Evolutionary conservation across 257 asterid genomes (phyloP).

Genomic region (Scutellaria barbata): DNA sequence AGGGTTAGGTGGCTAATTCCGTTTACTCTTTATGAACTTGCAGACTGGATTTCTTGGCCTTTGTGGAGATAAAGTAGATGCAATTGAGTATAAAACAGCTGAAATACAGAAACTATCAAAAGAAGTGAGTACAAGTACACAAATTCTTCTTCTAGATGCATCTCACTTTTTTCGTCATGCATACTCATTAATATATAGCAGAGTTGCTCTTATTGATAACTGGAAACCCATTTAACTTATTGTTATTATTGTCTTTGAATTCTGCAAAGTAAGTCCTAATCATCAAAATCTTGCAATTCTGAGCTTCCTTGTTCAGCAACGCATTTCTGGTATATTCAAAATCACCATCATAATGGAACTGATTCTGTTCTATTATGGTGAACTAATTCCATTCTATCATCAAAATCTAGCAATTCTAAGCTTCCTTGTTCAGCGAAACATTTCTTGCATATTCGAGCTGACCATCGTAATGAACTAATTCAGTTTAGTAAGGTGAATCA

Average conservation of each 20-base stretch:
- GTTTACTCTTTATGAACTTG: constrained; percentile 36
- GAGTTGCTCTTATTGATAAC: constrained; percentile 8
- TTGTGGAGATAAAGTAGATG: constrained; percentile 77
- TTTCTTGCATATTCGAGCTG: too few relatives aligned
- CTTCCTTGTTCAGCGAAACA: too few relatives aligned
- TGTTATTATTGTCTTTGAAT: constrained; percentile 6
- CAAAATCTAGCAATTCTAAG: too few relatives aligned
- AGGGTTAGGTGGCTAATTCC: neutral
- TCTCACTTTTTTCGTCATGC: constrained; percentile 10
- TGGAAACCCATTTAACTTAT: constrained; percentile 8
- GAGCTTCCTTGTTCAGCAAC: too few relatives aligned
- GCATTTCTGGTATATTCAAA: too few relatives aligned
- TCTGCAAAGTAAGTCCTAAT: constrained; percentile 3
- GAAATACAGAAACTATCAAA: constrained; percentile 73
- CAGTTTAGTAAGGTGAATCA: too few relatives aligned
- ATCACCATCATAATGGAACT: too few relatives aligned
- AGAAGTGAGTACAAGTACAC: constrained; percentile 60
- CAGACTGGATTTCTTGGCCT: constrained; percentile 94
- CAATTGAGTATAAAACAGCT: constrained; percentile 72
- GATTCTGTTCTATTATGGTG: too few relatives aligned
- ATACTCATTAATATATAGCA: neutral
- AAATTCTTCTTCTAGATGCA: constrained; percentile 20
- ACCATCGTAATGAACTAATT: too few relatives aligned
- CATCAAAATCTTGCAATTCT: neutral
- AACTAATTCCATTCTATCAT: too few relatives aligned